These are phyloP conservation scores for Cryphonectria naterciae DNA, from an alignment of 2,329 filamentous ascomycete species.

Conservation along the genomic window DNA sequence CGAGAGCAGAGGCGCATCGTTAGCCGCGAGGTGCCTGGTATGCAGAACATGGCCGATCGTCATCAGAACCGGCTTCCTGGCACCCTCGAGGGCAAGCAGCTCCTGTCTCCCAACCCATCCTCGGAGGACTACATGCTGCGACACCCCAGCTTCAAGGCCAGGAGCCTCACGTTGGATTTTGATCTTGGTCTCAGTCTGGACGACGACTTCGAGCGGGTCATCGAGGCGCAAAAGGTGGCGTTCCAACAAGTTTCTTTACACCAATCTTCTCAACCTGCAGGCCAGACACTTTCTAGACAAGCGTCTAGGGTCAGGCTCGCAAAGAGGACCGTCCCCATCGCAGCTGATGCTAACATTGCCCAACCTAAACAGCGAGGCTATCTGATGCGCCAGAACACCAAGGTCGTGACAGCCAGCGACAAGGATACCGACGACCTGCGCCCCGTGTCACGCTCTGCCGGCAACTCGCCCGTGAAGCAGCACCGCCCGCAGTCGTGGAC, in stretches of 20 bases:
- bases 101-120: conserved; percentile 37
- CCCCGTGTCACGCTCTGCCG: conserved; percentile 61
- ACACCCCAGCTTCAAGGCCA: conserved; percentile 75
- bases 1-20: conserved; percentile 83
- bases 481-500: conserved; percentile 89
- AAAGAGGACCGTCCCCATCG: conserved; percentile 25
- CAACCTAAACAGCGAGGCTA: conserved; percentile 86
- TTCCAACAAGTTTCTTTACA: conserved; percentile 44
- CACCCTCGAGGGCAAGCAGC: conserved; percentile 47
- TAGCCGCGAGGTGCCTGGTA: conserved; percentile 69
- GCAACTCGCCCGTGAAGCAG: conserved; percentile 74
- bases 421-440: conserved; percentile 62
- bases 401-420: conserved; percentile 91
- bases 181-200: conserved; percentile 87
- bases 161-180: conserved; percentile 80
- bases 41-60: conserved; percentile 65
- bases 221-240: conserved; percentile 94
- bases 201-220: conserved; percentile 91
- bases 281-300: conserved; percentile 45
- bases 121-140: conserved; percentile 57
- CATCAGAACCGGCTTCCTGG: conserved; percentile 60
- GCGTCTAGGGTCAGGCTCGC: conserved; percentile 42
- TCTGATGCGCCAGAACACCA: conserved; percentile 97
- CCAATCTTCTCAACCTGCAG: conserved; percentile 19
- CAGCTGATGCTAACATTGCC: conserved; percentile 61